Evolutionary conservation across 331 rosid species (phyloP), one percentile per base, ranked within the genome.

Genomic region (Cydonia oblonga): DNA sequence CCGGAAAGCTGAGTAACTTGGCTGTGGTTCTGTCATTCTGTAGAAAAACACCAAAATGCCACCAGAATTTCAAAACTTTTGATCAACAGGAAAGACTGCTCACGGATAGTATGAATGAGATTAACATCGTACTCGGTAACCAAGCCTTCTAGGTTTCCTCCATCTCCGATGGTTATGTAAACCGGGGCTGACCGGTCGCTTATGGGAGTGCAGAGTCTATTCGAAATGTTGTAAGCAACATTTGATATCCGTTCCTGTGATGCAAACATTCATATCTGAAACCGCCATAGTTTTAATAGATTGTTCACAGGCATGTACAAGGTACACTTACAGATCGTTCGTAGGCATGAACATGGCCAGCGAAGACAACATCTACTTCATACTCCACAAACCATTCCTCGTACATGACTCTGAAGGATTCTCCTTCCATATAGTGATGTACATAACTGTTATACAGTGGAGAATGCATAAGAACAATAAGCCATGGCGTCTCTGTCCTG

Each of bases 1-100:
- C 0, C 91, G 85, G 63, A 54, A 91, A n/a, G 92, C 91, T 5
- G 97, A 91, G 86, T 87, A 89, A 49, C 82, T 81, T 61, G 92
- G 97, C 79, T 91, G 97, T 42, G 97, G 97, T 74, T 91, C 84
- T 33, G 82, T 86, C 92, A 89, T 86, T 11, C 92, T 89, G 83
- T 75, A 84, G 25, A 66, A 52, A 29, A 52, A 49, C 13, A 26
- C 24, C 24, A 64, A 20, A 53, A 6, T 2, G 19, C 56, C 4
- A 49, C 56, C 22, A 0, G n/a, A 18, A 49, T 33, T 40, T 23
- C 66, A 4, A 26, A 29, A 46, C 24, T 68, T 49, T 26, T 29
- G 9, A 54, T 38, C 66, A 58, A 40, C 25, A 18, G 24, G 14
- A 9, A n/a, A 22, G 38, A 49, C 57, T 15, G 64, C 18, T 61